Base-by-base conservation (phyloP, 441 rosid species). In the Aquilaria agallochum region DNA sequence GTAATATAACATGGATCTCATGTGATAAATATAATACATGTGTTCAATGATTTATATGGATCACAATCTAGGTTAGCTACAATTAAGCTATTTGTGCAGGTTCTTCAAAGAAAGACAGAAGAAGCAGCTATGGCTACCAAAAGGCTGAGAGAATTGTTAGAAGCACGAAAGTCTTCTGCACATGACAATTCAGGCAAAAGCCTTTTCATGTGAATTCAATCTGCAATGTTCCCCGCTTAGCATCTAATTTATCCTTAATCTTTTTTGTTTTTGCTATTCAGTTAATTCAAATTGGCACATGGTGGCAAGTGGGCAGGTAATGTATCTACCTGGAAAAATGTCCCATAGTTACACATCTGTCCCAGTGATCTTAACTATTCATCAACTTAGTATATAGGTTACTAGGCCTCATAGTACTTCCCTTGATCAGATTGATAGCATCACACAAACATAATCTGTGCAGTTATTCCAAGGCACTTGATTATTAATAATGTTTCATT, bases 91-190 rank as follows among this genome's bases (percentile, higher is more conserved):
- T 31, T 30, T 59, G 61, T 73, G 57, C 76, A 87, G 94, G 90
- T 87, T 84, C 90, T 87, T 66, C 94, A 87, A 65, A 83, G 94
- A 60, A 87, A 87, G 80, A 82, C 90, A 55, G 91, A 82, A 73
- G 91, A 82, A 64, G 88, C 91, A 45, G 78, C 87, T 61, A 68
- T 80, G 76, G 91, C 88, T 55, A 82, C 86, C 68, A 85, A 80
- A 76, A 80, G 86, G 80, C 76, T 85, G 49, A 85, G 83, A 63
- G 88, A 85, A 76, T 68, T 85, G 76, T 70, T 85, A 54, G 91
- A 82, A 78, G 75, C 80, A 20, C 88, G 81, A 66, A 82, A 85
- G 65, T 78, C 76, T 48, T 68, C 80, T 44, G 11, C 70, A 40
- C 83, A 77, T 45, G 83, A 76, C 50, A 63, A 65, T 52, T 68